These are phyloP conservation scores for Naegleria gruberi DNA, from an alignment of 208 protist species.

Conservation along the genomic window DNA sequence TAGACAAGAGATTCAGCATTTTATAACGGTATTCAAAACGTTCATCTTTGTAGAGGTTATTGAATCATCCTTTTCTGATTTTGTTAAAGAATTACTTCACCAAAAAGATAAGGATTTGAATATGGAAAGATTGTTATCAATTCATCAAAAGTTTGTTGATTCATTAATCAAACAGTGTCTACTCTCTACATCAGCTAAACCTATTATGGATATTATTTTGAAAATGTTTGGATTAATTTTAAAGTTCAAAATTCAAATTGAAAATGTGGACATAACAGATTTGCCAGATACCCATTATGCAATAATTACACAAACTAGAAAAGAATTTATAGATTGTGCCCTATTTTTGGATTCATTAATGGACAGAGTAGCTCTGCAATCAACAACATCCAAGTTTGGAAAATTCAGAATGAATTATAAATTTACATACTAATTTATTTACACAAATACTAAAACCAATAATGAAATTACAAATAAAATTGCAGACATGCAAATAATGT, in stretches of 20 bases:
- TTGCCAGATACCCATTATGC: background rate
- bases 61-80: background rate
- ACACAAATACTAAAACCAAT: too few relatives aligned
- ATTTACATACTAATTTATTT: background rate
- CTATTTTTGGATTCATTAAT: background rate
- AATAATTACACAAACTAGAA: background rate
- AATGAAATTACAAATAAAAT: too few relatives aligned
- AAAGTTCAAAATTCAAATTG: background rate
- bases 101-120: background rate
- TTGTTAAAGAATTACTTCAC: background rate
- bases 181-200: background rate
- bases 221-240: constrained; percentile 1
- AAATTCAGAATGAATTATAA: background rate
- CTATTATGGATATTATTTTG: background rate
- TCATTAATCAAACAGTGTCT: background rate
- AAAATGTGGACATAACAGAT: background rate
- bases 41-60: background rate
- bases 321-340: background rate
- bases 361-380: background rate
- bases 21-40: background rate
- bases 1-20: constrained; percentile 7
- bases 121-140: background rate
- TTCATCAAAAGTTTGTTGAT: background rate
- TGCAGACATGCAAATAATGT: too few relatives aligned
- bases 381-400: background rate